Conservation (phyloP, 2,329 filamentous ascomycete species). For the Aspergillus fructus region DNA sequence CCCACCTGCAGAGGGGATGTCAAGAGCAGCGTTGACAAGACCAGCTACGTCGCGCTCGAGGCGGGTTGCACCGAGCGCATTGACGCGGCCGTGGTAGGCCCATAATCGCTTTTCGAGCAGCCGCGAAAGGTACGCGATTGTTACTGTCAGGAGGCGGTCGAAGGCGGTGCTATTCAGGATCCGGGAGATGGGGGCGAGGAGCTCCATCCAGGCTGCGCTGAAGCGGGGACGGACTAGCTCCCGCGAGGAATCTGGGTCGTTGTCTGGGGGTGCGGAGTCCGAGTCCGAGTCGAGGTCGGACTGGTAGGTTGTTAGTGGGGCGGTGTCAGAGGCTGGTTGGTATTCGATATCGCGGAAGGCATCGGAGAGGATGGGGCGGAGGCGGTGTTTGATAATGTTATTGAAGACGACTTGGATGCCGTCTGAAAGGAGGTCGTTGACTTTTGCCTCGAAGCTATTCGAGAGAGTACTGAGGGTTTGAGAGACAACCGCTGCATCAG, state of each 20-base stretch:
- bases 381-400: conserved; percentile 78
- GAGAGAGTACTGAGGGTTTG: conserved; percentile 68
- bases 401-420: conserved; percentile 83
- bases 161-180: conserved; percentile 78
- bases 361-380: conserved; percentile 81
- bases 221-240: conserved; percentile 76
- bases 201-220: conserved; percentile 77
- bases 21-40: conserved; percentile 57
- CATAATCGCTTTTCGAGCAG: conserved; percentile 86
- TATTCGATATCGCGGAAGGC: conserved; percentile 94
- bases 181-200: conserved; percentile 81
- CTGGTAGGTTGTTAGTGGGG: conserved; percentile 22
- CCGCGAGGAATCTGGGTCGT: conserved; percentile 47
- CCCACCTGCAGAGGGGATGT: conserved; percentile 28
- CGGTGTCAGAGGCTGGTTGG: conserved; percentile 58
- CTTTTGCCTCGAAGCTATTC: conserved; percentile 71
- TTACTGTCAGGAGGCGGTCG: conserved; percentile 70
- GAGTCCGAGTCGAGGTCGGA: conserved; percentile 48
- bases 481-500: conserved; percentile 69
- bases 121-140: conserved; percentile 71
- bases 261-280: conserved; percentile 45
- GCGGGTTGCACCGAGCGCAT: conserved; percentile 75
- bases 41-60: conserved; percentile 81
- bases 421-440: conserved; percentile 77
- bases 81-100: conserved; percentile 75